Conservation (phyloP, 2,329 filamentous ascomycete species). For the Fusarium odoratissimum region DNA sequence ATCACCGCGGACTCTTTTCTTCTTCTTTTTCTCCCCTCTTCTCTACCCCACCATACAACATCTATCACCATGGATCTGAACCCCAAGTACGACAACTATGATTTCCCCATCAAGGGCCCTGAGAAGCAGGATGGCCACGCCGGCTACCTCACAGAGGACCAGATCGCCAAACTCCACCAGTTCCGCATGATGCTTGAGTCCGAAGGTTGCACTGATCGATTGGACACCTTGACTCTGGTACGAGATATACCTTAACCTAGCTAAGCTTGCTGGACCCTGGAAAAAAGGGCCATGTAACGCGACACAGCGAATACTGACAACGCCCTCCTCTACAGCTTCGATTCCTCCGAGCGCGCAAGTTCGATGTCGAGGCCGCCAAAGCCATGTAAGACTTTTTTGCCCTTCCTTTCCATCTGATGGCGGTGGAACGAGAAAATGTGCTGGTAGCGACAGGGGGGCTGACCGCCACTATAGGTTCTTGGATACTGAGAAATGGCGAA, state of each 20-base stretch:
- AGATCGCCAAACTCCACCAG: constrained; percentile 91
- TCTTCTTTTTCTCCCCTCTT: not conserved
- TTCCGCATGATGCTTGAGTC: constrained; percentile 86
- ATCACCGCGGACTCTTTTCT: constrained; percentile 17
- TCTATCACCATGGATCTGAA: constrained; percentile 67
- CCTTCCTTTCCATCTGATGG: constrained; percentile 5
- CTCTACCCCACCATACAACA: constrained; percentile 40
- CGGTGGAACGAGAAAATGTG: constrained; percentile 33
- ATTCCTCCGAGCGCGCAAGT: constrained; percentile 95
- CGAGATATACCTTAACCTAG: constrained; percentile 45
- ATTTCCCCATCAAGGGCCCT: constrained; percentile 85
- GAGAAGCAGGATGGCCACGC: constrained; percentile 81
- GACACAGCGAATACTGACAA: constrained; percentile 21
- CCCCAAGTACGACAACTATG: constrained; percentile 95
- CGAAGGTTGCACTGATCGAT: constrained; percentile 81
- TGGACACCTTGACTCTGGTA: constrained; percentile 94
- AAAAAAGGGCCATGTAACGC: constrained; percentile 15
- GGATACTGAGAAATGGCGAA: constrained; percentile 91
- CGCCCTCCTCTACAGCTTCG: constrained; percentile 68
- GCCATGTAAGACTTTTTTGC: constrained; percentile 72
- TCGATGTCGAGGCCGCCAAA: constrained; percentile 85
- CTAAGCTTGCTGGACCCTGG: constrained; percentile 12
- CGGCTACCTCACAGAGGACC: constrained; percentile 84
- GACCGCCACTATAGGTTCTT: constrained; percentile 75
- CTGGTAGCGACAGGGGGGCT: constrained; percentile 37